These are phyloP conservation scores for Sporothrix schenckii DNA, from an alignment of 2,329 filamentous ascomycete genomes.

Conservation along the genomic window DNA sequence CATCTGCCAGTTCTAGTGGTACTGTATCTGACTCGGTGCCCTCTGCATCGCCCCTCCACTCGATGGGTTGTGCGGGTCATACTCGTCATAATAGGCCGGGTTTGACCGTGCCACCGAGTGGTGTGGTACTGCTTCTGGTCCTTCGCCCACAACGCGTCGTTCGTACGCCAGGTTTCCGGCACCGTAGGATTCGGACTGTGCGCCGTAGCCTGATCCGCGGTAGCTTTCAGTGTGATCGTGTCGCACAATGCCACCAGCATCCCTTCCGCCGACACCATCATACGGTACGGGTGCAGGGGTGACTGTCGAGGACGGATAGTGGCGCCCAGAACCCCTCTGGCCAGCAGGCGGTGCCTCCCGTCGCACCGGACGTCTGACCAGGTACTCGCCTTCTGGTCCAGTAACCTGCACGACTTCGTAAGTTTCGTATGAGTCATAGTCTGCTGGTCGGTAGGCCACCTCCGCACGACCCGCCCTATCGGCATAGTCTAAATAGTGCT, in stretches of 20 bases:
- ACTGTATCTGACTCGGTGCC: slow-evolving; percentile 27
- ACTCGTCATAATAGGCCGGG: slow-evolving; percentile 46
- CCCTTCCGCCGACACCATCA: neutral
- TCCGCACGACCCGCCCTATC: slow-evolving; percentile 37
- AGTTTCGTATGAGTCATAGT: slow-evolving; percentile 47
- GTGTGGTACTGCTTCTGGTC: neutral
- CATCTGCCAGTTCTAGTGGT: slow-evolving; percentile 29
- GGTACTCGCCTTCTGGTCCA: slow-evolving; percentile 52
- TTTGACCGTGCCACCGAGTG: slow-evolving; percentile 19
- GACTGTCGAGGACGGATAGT: slow-evolving; percentile 27
- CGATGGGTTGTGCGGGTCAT: slow-evolving; percentile 46
- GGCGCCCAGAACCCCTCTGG: neutral
- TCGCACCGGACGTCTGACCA: slow-evolving; percentile 48
- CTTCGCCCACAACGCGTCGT: neutral
- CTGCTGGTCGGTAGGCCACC: neutral
- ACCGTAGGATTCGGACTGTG: neutral
- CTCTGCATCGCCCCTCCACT: slow-evolving; percentile 16
- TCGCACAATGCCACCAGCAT: neutral
- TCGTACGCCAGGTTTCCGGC: neutral
- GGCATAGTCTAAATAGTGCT: slow-evolving; percentile 44
- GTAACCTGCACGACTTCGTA: slow-evolving; percentile 54
- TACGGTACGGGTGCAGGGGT: neutral
- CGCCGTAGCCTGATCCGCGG: neutral
- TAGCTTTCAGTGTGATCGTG: neutral
- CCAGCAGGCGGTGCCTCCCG: slow-evolving; percentile 31